phyloP scores from a whole-genome alignment of 768 basidiomycete genomes.

The Galerina marginata region DNA sequence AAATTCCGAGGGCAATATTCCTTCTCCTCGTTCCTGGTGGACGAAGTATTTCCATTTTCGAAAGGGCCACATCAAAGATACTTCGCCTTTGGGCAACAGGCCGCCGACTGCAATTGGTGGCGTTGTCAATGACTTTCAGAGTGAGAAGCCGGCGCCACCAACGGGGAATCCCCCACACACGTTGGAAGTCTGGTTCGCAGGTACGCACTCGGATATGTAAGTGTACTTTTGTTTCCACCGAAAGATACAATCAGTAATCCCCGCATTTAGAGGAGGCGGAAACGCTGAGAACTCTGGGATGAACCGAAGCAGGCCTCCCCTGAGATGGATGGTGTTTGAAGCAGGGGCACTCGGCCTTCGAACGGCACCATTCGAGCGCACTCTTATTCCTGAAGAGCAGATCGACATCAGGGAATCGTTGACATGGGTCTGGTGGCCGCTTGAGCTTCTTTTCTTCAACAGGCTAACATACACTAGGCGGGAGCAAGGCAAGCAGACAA shows the following conservation, averaged over 20 bases:
- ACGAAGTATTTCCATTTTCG: too few relatives aligned
- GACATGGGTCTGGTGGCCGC: constrained; percentile 17
- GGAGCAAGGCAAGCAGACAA: not conserved
- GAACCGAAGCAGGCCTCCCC: constrained; percentile 21
- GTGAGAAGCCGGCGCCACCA: not conserved
- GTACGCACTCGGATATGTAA: constrained; percentile 37
- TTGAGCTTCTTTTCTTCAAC: constrained; percentile 17
- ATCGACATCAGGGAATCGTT: constrained; percentile 23
- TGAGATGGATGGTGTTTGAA: constrained; percentile 31
- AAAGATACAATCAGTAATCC: not conserved
- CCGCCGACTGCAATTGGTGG: not conserved
- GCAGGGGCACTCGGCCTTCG: constrained; percentile 23
- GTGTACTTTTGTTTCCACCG: not conserved
- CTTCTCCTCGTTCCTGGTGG: too few relatives aligned
- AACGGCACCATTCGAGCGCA: constrained; percentile 9
- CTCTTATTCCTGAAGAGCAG: not conserved
- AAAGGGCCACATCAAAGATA: too few relatives aligned
- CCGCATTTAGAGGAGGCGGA: constrained; percentile 22
- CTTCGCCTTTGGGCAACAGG: too few relatives aligned
- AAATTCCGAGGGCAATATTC: too few relatives aligned
- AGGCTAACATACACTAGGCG: constrained; percentile 3
- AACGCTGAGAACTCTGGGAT: constrained; percentile 21
- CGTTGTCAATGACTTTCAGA: too few relatives aligned
- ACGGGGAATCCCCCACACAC: constrained; percentile 17
- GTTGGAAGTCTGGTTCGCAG: constrained; percentile 37